A percentile compares a stretch with the other conserved stretches of the same genome.
phyloP scores from a whole-genome alignment of 306 rosid genomes.

The Cucumis cinereus region DNA sequence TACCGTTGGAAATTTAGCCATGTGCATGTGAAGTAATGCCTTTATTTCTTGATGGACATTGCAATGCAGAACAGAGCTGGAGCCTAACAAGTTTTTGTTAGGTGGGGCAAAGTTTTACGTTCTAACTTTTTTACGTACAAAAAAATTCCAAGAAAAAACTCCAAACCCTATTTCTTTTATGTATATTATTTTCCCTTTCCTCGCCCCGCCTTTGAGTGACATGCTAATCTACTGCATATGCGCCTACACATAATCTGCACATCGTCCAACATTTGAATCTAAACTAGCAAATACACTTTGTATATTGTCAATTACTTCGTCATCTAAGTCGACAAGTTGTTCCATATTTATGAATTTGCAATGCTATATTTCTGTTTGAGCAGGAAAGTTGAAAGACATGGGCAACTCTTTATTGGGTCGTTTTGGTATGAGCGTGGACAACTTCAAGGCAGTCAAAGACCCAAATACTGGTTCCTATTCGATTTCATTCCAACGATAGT shows the following conservation, averaged over 20 bases:
- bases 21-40: background rate
- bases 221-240: background rate
- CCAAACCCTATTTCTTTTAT: background rate
- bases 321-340: background rate
- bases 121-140: background rate
- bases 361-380: background rate
- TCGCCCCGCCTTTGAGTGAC: background rate
- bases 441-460: conserved; percentile 82
- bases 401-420: conserved; percentile 88
- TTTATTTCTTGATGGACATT: background rate
- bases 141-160: background rate
- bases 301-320: background rate
- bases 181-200: background rate
- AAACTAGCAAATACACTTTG: background rate
- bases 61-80: background rate
- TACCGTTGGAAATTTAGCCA: background rate
- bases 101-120: background rate
- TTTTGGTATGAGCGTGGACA: conserved; percentile 83
- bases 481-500: conserved; percentile 53
- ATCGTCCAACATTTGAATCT: background rate
- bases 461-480: conserved; percentile 93
- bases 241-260: background rate
- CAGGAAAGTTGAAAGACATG: conserved; percentile 82
- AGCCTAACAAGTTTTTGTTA: background rate
- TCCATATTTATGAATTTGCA: background rate